A percentile compares a stretch with the other conserved stretches of the same genome.
phyloP scores from a whole-genome alignment of 768 basidiomycete genomes.

The Phallus indusiatus region DNA sequence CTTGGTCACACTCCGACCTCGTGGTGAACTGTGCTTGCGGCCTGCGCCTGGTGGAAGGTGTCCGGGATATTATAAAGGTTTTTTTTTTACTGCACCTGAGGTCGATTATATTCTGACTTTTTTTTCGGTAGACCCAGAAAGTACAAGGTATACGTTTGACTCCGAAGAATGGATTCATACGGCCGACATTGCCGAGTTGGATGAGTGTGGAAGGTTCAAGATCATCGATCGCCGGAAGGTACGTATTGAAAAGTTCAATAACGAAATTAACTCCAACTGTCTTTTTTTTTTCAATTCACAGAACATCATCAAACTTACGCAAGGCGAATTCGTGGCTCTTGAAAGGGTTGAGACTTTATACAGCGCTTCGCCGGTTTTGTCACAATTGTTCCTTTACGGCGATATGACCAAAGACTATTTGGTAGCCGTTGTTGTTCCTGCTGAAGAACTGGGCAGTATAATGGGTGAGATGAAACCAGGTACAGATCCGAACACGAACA shows the following conservation, averaged over 20 bases:
- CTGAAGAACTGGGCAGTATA: conserved; percentile 58
- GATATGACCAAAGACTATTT: conserved; percentile 79
- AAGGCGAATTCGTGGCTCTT: conserved; percentile 97
- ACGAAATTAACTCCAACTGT: conserved; percentile 78
- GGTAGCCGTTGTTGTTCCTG: conserved; percentile 69
- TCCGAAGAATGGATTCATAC: conserved; percentile 89
- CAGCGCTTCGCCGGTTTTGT: conserved; percentile 55
- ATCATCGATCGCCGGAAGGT: conserved; percentile 95
- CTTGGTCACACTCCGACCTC: conserved; percentile 80
- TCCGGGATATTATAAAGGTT: conserved; percentile 47
- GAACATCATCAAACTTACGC: conserved; percentile 98
- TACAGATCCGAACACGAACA: conserved; percentile 26
- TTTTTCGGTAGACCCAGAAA: conserved; percentile 57
- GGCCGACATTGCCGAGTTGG: conserved; percentile 81
- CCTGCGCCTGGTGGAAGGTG: conserved; percentile 49
- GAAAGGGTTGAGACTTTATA: conserved; percentile 90
- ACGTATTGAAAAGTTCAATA: conserved; percentile 66
- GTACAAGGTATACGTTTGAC: conserved; percentile 72
- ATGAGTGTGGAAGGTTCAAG: conserved; percentile 67
- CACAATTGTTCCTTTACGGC: conserved; percentile 83
- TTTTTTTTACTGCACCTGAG: neutral
- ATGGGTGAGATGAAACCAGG: conserved; percentile 41
- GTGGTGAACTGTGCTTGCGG: conserved; percentile 81
- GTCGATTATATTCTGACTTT: neutral
- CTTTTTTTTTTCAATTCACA: conserved; percentile 22